Percentiles rank a stretch among this genome's conserved stretches.
phyloP scores from a whole-genome alignment of 2,329 filamentous ascomycete genomes.

The Tolypocladium guangdongense region DNA sequence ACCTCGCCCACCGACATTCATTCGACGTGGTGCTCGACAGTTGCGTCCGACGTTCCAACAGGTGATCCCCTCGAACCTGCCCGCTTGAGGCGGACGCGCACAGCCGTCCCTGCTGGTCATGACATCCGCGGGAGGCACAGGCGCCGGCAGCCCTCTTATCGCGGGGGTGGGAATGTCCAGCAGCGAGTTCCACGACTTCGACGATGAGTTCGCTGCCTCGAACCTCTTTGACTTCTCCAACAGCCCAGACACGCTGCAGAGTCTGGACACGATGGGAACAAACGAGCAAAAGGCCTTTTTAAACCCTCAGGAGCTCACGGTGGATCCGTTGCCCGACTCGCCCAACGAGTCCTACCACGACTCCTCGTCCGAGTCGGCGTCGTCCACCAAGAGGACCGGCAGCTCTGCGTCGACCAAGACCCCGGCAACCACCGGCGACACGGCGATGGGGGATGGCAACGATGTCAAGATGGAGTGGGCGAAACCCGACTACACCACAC shows the following conservation, averaged over 20 bases:
- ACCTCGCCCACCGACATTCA: not conserved
- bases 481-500: conserved; percentile 18
- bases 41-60: not conserved
- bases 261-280: conserved; percentile 18
- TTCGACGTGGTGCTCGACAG: not conserved
- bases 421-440: conserved; percentile 27
- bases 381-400: conserved; percentile 33
- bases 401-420: conserved; percentile 36
- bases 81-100: conserved; percentile 9
- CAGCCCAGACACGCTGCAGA: conserved; percentile 26
- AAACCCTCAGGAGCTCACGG: conserved; percentile 21
- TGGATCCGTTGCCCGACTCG: conserved; percentile 29
- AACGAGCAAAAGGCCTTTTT: conserved; percentile 20
- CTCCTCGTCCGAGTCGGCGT: conserved; percentile 41
- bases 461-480: conserved; percentile 33
- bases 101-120: conserved; percentile 19
- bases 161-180: conserved; percentile 24
- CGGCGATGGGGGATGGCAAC: conserved; percentile 30
- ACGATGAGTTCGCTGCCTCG: conserved; percentile 22
- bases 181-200: conserved; percentile 26
- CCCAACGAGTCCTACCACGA: conserved; percentile 33
- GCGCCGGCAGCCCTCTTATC: conserved; percentile 27
- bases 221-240: conserved; percentile 25
- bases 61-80: not conserved
- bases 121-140: conserved; percentile 20